Evolutionary conservation across 495 filamentous ascomycete species (phyloP).

Genomic region (Penicillium angulare): DNA sequence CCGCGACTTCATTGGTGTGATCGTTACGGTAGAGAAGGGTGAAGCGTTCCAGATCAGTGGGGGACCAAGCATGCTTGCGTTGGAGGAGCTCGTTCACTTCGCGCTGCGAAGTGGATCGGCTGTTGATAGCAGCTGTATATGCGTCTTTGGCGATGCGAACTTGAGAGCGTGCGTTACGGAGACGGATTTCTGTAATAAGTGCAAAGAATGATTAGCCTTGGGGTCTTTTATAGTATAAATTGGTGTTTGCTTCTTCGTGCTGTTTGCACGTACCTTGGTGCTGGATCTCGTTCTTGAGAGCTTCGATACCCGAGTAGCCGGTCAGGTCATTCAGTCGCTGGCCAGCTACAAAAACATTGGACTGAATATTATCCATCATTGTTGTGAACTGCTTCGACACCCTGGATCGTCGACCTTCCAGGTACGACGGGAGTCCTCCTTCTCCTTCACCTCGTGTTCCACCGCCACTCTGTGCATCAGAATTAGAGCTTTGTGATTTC

Average conservation of each 20-base stretch:
- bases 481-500: not conserved
- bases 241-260: not conserved
- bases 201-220: conserved; percentile 4
- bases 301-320: conserved; percentile 90
- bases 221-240: not conserved
- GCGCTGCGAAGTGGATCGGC: conserved; percentile 82
- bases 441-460: not conserved
- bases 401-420: conserved; percentile 68
- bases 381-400: conserved; percentile 69
- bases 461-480: not conserved
- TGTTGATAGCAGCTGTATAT: conserved; percentile 74
- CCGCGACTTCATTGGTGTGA: conserved; percentile 89
- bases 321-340: conserved; percentile 91
- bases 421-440: conserved; percentile 68
- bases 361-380: conserved; percentile 86
- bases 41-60: conserved; percentile 88
- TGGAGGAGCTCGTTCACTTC: conserved; percentile 94
- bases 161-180: conserved; percentile 59
- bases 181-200: conserved; percentile 53
- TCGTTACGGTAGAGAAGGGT: conserved; percentile 88
- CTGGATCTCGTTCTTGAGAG: conserved; percentile 73
- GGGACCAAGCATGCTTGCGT: conserved; percentile 88
- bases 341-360: conserved; percentile 77
- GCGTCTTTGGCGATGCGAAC: conserved; percentile 69
- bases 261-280: conserved; percentile 52